Base-by-base conservation (phyloP, 176 grass and related monocot genomes). In the Musa acuminata region DNA sequence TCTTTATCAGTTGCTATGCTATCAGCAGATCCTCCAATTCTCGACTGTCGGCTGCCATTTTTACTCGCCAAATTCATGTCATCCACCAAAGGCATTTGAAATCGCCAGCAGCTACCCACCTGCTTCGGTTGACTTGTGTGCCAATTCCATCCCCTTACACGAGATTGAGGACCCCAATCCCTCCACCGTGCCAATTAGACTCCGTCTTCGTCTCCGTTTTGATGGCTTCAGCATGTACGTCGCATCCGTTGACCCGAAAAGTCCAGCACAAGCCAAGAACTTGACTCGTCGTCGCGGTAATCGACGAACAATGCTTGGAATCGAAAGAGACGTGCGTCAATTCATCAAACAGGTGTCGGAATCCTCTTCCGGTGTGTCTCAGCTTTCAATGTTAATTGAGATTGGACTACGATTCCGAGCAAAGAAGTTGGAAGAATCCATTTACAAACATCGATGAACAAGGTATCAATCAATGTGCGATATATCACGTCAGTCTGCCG, bases 401-500 rank as follows among this genome's bases (percentile, higher is more conserved):
- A 68, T 6, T 35, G 14, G 35, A 68, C 24, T 68, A 35, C 13
- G 8, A 43, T 43, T 13, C 0, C 9, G 22, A 72, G 4, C n/a
- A 22, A 53, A 14, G 48, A 17, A 21, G 51, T 72, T 53, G 51
- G 69, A 72, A 53, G 49, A 72, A 72, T 22, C 10, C 9, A 72
- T 72, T 52, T 52, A 19, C 69, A 72, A 11, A 72, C 22, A 12
- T 13, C 16, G 13, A 35, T 12, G 14, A 72, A 9, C 14, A 53
- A 72, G 69, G 49, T 13, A 72, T 72, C n/a, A 25, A 11, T 52
- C 49, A 22, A 52, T 52, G 52, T 52, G 19, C 22, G 13, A 53
- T 20, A 6, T 21, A 72, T 51, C 12, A 27, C 8, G 20, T 80
- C 86, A 75, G 2, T 90, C 91, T 71, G 85, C 80, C 51, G 87